A percentile compares a stretch with the other conserved stretches of the same genome.
Evolutionary conservation across 176 grass and related monocot genomes (phyloP).

Genomic region (Pontederia crassipes): DNA sequence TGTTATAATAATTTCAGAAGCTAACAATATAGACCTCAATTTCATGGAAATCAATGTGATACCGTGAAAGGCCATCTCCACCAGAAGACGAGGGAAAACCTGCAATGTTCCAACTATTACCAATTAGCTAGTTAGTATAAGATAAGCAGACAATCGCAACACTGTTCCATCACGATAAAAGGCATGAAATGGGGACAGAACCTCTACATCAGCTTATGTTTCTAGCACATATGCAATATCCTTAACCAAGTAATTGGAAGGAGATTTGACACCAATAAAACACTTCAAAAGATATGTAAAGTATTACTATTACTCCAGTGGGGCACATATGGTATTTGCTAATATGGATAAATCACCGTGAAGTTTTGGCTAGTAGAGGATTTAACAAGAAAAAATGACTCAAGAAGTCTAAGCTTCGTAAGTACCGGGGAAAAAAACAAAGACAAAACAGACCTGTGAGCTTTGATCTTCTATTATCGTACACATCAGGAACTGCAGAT

Average conservation of each 20-base stretch:
- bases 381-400: background rate
- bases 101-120: constrained; percentile 14
- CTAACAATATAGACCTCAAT: constrained; percentile 43
- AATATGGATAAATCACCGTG: too few relatives aligned
- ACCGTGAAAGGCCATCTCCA: constrained; percentile 32
- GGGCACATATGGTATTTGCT: too few relatives aligned
- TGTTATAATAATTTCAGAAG: constrained; percentile 1
- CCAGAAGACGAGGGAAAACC: constrained; percentile 60
- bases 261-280: too few relatives aligned
- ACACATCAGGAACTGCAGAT: constrained; percentile 41
- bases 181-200: too few relatives aligned
- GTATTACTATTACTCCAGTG: too few relatives aligned
- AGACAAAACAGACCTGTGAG: constrained; percentile 42
- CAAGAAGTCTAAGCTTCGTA: background rate
- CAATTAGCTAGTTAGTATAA: background rate
- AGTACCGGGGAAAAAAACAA: constrained; percentile 3
- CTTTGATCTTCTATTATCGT: constrained; percentile 53
- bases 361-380: too few relatives aligned
- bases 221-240: too few relatives aligned
- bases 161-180: too few relatives aligned
- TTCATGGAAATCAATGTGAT: constrained; percentile 16
- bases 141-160: background rate
- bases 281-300: too few relatives aligned
- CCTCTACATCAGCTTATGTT: too few relatives aligned
- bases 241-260: too few relatives aligned